Evolutionary conservation across 2,329 filamentous ascomycete species (phyloP), one percentile per base, ranked within the genome.

Genomic region (Grosmannia huntii): DNA sequence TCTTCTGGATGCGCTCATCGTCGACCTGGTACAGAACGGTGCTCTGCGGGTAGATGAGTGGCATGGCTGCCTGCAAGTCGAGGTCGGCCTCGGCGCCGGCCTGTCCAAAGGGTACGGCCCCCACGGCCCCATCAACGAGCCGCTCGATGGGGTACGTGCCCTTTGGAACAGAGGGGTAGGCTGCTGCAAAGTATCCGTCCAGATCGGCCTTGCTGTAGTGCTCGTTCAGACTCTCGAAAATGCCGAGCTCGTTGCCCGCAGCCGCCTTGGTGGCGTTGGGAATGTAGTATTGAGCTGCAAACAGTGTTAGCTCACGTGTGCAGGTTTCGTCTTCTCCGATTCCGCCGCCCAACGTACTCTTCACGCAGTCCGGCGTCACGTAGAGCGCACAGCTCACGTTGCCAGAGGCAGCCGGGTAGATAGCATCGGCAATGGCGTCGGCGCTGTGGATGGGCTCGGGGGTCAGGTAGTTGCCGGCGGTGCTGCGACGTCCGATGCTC

Each of bases 41-140:
- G 38, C 60, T 71, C 62, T 80, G 76, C 1, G 78, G 78, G 65
- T 73, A 79, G 63, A 80, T 75, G 58, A 81, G 68, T 0, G 76
- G 74, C 59, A 75, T 75, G 19, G 70, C 68, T 28, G 75, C 69
- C 60, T 76, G 65, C 58, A 79, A 77, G 63, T 80, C 78, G 14
- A 81, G 71, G 48, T 75, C 72, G 3, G 71, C 68, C 60, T 78
- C 76, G 23, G 27, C 12, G 16, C 62, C 62, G 5, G 62, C 61
- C 2, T 51, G 10, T 7, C 14, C 46, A 10, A 27, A 23, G 2
- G 21, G 28, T 14, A 57, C 57, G 19, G 64, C 57, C 36, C 65
- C 65, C 2, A 53, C 53, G 11, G 65, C 66, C 1, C 66, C 66
- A 57, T 68, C 65, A 19, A 68, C 60, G 9, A 65, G 61, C 10